A percentile compares a stretch with the other conserved stretches of the same genome.
These are phyloP conservation scores for Neurospora sp. DNA, from an alignment of 495 filamentous ascomycete species.

Conservation along the genomic window DNA sequence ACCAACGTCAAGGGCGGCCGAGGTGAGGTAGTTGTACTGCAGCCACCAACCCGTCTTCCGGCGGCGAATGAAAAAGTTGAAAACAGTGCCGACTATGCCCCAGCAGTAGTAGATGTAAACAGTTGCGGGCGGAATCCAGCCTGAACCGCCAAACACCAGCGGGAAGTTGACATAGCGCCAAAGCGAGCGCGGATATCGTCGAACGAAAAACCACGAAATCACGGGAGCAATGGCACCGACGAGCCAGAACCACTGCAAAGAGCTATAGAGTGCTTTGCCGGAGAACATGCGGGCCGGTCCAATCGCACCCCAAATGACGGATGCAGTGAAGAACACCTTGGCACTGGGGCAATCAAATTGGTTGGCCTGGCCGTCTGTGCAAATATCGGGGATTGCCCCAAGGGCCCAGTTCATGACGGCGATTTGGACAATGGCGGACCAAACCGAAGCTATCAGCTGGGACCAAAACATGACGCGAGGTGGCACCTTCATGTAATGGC, in stretches of 20 bases:
- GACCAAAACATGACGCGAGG: slow-evolving; percentile 57
- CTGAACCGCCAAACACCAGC: slow-evolving; percentile 55
- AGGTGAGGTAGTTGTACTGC: slow-evolving; percentile 70
- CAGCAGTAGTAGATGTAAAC: slow-evolving; percentile 58
- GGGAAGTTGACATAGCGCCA: slow-evolving; percentile 55
- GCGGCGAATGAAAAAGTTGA: slow-evolving; percentile 56
- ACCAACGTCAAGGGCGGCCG: slow-evolving; percentile 61
- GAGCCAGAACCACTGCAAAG: slow-evolving; percentile 59
- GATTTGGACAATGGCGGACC: slow-evolving; percentile 56
- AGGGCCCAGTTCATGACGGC: slow-evolving; percentile 59
- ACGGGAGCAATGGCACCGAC: slow-evolving; percentile 51
- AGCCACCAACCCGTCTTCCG: slow-evolving; percentile 62
- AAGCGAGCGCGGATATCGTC: slow-evolving; percentile 45
- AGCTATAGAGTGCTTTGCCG: slow-evolving; percentile 50
- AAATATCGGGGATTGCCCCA: slow-evolving; percentile 48
- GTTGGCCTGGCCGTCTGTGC: slow-evolving; percentile 43
- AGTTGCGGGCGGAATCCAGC: slow-evolving; percentile 53
- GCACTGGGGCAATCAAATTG: slow-evolving; percentile 56
- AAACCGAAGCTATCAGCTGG: slow-evolving; percentile 52
- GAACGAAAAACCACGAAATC: slow-evolving; percentile 49
- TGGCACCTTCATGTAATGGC: slow-evolving; percentile 65
- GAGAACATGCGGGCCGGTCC: slow-evolving; percentile 50
- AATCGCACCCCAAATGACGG: slow-evolving; percentile 41
- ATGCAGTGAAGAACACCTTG: slow-evolving; percentile 54
- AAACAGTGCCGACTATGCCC: slow-evolving; percentile 56